A percentile compares a stretch with the other conserved stretches of the same genome.
Evolutionary conservation across 1,284 basidiomycete species (phyloP).

Genomic region (Irpex sp.): DNA sequence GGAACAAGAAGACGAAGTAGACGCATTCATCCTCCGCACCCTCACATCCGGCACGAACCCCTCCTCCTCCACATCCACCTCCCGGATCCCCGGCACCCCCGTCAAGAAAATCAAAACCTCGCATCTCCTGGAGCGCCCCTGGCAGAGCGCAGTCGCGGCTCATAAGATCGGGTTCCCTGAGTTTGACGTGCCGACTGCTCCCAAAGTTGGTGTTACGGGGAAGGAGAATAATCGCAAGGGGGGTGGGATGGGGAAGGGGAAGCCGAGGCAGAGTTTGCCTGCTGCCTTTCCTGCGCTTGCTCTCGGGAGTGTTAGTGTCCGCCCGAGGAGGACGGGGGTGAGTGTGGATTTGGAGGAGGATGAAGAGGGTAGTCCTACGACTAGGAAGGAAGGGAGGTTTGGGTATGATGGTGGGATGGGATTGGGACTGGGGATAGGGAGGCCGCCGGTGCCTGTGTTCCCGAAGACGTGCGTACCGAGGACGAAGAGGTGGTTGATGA

Average conservation of each 20-base stretch:
- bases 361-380: conserved; percentile 52
- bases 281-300: conserved; percentile 45
- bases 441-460: conserved; percentile 34
- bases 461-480: conserved; percentile 15
- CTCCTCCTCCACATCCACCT: conserved; percentile 31
- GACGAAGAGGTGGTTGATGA: conserved; percentile 58
- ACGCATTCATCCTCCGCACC: conserved; percentile 66
- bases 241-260: too few relatives aligned
- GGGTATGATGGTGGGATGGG: conserved; percentile 38
- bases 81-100: conserved; percentile 69
- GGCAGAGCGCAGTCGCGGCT: conserved; percentile 68
- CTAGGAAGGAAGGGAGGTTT: conserved; percentile 36
- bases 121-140: conserved; percentile 56
- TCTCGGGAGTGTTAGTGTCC: conserved; percentile 15
- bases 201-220: conserved; percentile 7
- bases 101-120: conserved; percentile 66
- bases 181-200: conserved; percentile 32
- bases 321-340: conserved; percentile 13
- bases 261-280: conserved; percentile 69
- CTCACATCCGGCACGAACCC: conserved; percentile 53
- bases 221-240: conserved; percentile 13
- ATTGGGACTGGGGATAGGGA: conserved; percentile 49
- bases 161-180: conserved; percentile 55
- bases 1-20: too few relatives aligned
- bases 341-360: conserved; percentile 44